Evolutionary conservation across 192 early-diverging fungal genomes (phyloP).

Genomic region (Podochytrium sp.): DNA sequence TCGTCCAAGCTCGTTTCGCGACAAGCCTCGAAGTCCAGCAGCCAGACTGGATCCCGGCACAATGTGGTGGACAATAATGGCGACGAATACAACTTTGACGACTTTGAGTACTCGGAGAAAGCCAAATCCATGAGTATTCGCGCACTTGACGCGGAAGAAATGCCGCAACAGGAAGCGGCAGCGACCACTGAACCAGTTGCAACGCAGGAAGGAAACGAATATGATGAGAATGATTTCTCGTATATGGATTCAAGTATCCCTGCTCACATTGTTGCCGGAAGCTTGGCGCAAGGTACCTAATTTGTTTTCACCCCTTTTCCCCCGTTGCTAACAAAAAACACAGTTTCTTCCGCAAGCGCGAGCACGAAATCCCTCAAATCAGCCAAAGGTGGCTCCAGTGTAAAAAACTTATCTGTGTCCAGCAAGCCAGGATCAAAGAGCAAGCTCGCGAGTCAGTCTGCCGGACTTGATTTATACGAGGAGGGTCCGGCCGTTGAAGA

Average conservation of each 20-base stretch:
- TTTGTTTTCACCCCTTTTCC: background rate
- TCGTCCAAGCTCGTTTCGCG: background rate
- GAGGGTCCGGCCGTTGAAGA: background rate
- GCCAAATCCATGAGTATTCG: background rate
- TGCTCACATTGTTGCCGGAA: slow-evolving; percentile 13
- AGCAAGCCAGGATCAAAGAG: background rate
- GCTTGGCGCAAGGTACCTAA: background rate
- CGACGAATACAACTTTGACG: slow-evolving; percentile 4
- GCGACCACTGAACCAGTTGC: background rate
- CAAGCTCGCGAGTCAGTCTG: background rate
- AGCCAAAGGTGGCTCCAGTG: background rate
- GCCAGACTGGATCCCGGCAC: background rate
- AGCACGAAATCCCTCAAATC: background rate
- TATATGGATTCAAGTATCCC: slow-evolving; percentile 5
- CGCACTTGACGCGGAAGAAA: background rate
- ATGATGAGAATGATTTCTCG: slow-evolving; percentile 1
- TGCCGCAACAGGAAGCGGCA: background rate
- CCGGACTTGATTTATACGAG: background rate
- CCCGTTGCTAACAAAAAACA: background rate
- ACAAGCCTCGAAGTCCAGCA: background rate
- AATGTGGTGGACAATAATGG: background rate
- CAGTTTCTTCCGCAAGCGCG: background rate
- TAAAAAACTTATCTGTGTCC: no score
- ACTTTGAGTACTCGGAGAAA: background rate
- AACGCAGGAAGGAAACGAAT: background rate